These are phyloP conservation scores for Saxispiralis lemnorum DNA, from an alignment of 495 filamentous ascomycete species.

Conservation along the genomic window DNA sequence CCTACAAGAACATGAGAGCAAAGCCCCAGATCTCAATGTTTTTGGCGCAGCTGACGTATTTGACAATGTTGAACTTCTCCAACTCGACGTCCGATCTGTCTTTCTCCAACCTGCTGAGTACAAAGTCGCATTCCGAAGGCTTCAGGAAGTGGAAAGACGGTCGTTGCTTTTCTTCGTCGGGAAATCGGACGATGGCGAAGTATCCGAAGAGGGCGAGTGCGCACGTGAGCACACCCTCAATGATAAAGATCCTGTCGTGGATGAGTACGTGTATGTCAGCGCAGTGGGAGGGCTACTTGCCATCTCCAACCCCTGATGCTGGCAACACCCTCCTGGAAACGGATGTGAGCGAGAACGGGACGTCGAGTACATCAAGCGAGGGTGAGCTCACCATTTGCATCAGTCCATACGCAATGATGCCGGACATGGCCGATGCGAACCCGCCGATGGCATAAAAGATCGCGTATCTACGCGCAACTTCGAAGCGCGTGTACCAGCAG, in stretches of 20 bases:
- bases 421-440: constrained; percentile 41
- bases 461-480: constrained; percentile 45
- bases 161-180: not conserved
- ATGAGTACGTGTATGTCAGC: constrained; percentile 5
- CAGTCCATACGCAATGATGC: constrained; percentile 45
- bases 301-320: too few species aligned
- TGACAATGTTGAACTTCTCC: constrained; percentile 21
- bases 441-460: constrained; percentile 48
- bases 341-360: too few species aligned
- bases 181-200: constrained; percentile 9
- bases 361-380: too few species aligned
- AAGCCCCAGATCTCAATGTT: constrained; percentile 33
- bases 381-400: constrained; percentile 14
- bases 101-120: constrained; percentile 23
- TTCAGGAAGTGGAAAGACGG: not conserved
- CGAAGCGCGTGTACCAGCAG: constrained; percentile 12
- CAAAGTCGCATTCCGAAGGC: constrained; percentile 21
- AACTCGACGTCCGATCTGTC: constrained; percentile 24
- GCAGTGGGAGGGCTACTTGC: too few species aligned
- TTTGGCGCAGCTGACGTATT: constrained; percentile 19
- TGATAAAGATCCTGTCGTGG: constrained; percentile 34
- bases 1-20: constrained; percentile 35
- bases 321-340: too few species aligned
- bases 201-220: constrained; percentile 22
- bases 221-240: constrained; percentile 33